Conservation (phyloP, 306 rosid species). For the Vicia sativa region DNA sequence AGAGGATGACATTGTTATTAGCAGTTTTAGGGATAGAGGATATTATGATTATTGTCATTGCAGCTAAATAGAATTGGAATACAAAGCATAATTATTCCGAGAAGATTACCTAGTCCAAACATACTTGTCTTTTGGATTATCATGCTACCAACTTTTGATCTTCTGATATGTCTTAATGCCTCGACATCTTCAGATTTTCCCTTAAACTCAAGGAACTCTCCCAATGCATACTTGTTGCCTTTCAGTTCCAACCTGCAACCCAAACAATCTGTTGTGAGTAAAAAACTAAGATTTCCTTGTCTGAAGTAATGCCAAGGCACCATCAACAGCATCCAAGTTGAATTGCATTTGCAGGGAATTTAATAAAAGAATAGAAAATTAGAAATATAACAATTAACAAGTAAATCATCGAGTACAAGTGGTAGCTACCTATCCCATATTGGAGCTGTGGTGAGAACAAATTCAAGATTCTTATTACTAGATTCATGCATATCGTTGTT, state of each 20-base stretch:
- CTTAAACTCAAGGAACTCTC: constrained; percentile 90
- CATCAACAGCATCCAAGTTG: neutral
- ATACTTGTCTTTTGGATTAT: constrained; percentile 80
- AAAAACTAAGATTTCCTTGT: constrained; percentile 7
- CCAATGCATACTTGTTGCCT: constrained; percentile 73
- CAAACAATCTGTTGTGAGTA: constrained; percentile 31
- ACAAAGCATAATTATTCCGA: constrained; percentile 9
- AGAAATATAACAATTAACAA: neutral
- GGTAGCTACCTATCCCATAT: constrained; percentile 91
- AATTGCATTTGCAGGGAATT: constrained; percentile 17
- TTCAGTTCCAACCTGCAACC: constrained; percentile 78
- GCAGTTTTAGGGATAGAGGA: constrained; percentile 12
- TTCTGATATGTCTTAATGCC: constrained; percentile 65
- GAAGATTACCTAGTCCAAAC: constrained; percentile 86
- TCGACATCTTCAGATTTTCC: constrained; percentile 79
- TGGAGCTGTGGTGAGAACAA: constrained; percentile 78
- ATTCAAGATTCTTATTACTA: constrained; percentile 63
- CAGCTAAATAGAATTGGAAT: constrained; percentile 13
- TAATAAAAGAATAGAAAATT: constrained; percentile 19
- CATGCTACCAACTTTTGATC: constrained; percentile 77
- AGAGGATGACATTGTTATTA: neutral
- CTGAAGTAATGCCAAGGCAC: constrained; percentile 2
- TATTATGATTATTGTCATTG: constrained; percentile 1
- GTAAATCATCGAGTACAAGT: neutral
- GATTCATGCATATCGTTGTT: constrained; percentile 75